Evolutionary conservation across 495 filamentous ascomycete species (phyloP).

Genomic region (Thermochaetoides thermophila): DNA sequence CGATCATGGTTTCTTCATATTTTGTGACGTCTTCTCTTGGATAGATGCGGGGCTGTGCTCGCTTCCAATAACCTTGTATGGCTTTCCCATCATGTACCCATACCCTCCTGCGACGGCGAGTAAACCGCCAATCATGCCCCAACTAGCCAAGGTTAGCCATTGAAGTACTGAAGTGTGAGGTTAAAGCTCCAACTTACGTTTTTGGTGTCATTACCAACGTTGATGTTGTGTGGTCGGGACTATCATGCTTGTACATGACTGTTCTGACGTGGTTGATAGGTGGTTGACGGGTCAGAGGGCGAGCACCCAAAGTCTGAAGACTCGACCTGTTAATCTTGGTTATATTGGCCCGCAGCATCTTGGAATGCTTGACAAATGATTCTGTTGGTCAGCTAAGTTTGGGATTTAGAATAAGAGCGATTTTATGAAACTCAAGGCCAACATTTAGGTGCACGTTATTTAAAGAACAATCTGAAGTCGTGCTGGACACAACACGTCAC

Average conservation of each 20-base stretch:
- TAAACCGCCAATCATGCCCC: not conserved
- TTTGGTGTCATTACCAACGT: not conserved
- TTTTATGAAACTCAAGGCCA: no score
- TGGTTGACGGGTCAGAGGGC: not conserved
- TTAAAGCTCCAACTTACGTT: not conserved
- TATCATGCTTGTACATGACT: constrained; percentile 1
- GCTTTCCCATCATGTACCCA: constrained; percentile 1
- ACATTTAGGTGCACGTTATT: no score
- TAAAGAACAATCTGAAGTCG: no score
- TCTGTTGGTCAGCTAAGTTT: no score
- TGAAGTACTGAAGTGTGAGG: not conserved
- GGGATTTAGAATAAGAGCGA: no score
- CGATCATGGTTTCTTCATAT: not conserved
- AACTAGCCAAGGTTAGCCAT: not conserved
- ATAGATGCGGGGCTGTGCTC: not conserved
- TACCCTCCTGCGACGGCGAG: not conserved
- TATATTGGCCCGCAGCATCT: not conserved
- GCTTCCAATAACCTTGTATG: not conserved
- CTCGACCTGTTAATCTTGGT: not conserved
- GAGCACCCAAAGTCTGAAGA: not conserved
- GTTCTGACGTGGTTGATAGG: not conserved
- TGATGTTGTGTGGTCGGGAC: not conserved
- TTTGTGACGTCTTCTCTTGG: not conserved
- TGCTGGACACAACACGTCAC: no score
- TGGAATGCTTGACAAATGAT: no score